Percentiles rank a stretch among this genome's conserved stretches.
Evolutionary conservation across 805 yeast species (phyloP).

Genomic region (Hanseniaspora nectarophila): DNA sequence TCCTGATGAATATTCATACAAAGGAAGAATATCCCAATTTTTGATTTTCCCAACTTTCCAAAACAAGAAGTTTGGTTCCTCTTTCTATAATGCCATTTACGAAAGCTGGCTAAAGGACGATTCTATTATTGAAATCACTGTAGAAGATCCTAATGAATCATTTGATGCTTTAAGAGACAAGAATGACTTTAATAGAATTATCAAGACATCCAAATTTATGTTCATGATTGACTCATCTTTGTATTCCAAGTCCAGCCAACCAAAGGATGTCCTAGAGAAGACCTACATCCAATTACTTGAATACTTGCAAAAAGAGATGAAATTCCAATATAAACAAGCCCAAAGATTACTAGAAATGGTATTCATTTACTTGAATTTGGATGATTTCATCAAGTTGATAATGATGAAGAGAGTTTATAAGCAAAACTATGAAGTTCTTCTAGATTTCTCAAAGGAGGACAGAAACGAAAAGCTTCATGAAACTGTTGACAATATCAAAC

Average conservation of each 20-base stretch:
- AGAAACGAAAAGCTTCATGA: conserved; percentile 59
- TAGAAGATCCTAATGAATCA: conserved; percentile 88
- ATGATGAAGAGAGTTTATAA: conserved; percentile 66
- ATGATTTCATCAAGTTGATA: conserved; percentile 34
- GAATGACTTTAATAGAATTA: conserved; percentile 43
- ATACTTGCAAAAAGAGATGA: conserved; percentile 32
- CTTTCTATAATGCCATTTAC: conserved; percentile 47
- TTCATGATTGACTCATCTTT: conserved; percentile 18
- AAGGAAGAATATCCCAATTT: conserved; percentile 81
- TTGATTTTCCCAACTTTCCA: conserved; percentile 77
- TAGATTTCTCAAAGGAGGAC: conserved; percentile 51
- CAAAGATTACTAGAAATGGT: conserved; percentile 68
- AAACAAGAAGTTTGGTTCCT: conserved; percentile 56
- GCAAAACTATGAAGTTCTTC: conserved; percentile 69
- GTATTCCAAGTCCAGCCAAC: conserved; percentile 17
- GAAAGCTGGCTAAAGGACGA: conserved; percentile 44
- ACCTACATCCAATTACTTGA: conserved; percentile 30
- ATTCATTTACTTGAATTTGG: conserved; percentile 33
- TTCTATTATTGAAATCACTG: conserved; percentile 56
- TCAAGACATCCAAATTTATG: background rate
- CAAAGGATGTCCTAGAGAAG: conserved; percentile 14
- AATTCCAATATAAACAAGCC: conserved; percentile 69
- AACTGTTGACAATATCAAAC: conserved; percentile 56
- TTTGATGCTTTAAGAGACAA: conserved; percentile 87
- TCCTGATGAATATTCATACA: conserved; percentile 25